Evolutionary conservation across 805 yeast genomes (phyloP).

Genomic region (Maudiozyma saulgeensis): DNA sequence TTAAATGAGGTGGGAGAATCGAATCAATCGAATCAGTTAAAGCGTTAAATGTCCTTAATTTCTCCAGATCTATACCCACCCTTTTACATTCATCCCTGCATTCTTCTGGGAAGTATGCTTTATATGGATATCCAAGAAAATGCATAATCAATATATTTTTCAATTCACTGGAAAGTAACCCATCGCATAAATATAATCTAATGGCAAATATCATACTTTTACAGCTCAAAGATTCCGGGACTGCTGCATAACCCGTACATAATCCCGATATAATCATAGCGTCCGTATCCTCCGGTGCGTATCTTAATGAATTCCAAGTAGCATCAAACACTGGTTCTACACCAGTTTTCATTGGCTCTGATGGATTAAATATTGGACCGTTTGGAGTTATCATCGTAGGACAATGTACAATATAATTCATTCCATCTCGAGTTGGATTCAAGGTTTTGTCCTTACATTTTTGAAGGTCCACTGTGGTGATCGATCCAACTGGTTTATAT

Average conservation of each 20-base stretch:
- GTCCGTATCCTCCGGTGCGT: constrained; percentile 15
- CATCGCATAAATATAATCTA: constrained; percentile 13
- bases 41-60: constrained; percentile 12
- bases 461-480: constrained; percentile 15
- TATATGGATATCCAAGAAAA: constrained; percentile 17
- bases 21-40: constrained; percentile 11
- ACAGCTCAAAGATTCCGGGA: constrained; percentile 20
- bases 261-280: constrained; percentile 25
- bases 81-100: constrained; percentile 16
- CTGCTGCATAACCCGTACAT: constrained; percentile 28
- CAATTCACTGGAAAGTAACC: constrained; percentile 14
- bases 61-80: constrained; percentile 11
- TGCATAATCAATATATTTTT: constrained; percentile 22
- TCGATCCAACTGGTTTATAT: constrained; percentile 22
- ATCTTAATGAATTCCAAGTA: constrained; percentile 19
- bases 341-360: constrained; percentile 15
- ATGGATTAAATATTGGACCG: constrained; percentile 9
- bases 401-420: constrained; percentile 23
- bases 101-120: constrained; percentile 12
- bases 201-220: constrained; percentile 26
- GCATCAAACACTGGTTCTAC: constrained; percentile 24
- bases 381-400: constrained; percentile 27
- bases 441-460: constrained; percentile 3
- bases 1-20: constrained; percentile 11
- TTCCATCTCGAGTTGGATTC: constrained; percentile 3